Base-by-base conservation (phyloP, 352 stramenopile species). In the Aphanomyces stellatus region DNA sequence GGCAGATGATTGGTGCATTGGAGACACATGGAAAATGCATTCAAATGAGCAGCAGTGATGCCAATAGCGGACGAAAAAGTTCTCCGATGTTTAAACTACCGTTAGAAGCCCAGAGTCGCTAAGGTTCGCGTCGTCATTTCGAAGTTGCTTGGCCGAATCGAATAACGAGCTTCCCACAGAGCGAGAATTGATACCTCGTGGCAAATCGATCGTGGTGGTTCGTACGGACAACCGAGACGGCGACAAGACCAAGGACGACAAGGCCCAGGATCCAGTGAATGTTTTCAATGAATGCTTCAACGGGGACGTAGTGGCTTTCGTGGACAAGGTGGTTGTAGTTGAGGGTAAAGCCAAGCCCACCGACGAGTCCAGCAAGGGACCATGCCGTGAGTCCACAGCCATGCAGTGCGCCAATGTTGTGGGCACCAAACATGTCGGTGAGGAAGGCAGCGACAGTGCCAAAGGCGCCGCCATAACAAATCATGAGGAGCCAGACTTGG, bases 331-430 rank as follows among this genome's bases (percentile, higher is more conserved):
- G 22, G 41, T 64, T 51, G 73, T 79, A 91, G 33, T 75, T 72
- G 69, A 74, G 70, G 68, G 85, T 91, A 69, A 91, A 91, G 10
- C 76, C 76, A 70, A 91, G 81, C 30, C 82, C 82, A 10, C 84
- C 84, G 13, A 80, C 80, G 7, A 93, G 80, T 2, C 82, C 85
- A 25, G 80, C 79, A 33, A 91, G 84, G 3, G 81, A 89, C 81
- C 82, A 91, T 7, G 82, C 74, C 3, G 84, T 92, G 5, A 91
- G 65, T 64, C 88, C 86, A 27, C 88, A 48, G 0, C 84, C 84
- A 69, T 91, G 82, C 78, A 92, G 86, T 4, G 79, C 84, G 13
- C 80, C 84, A 40, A 90, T 90, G 75, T 92, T 90, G 27, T 73
- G 64, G n/a, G 65, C 57, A 5, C 68, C 68, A 63, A 72, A 72